Evolutionary conservation across 257 asterid genomes (phyloP).

Genomic region (Ilex asprella): DNA sequence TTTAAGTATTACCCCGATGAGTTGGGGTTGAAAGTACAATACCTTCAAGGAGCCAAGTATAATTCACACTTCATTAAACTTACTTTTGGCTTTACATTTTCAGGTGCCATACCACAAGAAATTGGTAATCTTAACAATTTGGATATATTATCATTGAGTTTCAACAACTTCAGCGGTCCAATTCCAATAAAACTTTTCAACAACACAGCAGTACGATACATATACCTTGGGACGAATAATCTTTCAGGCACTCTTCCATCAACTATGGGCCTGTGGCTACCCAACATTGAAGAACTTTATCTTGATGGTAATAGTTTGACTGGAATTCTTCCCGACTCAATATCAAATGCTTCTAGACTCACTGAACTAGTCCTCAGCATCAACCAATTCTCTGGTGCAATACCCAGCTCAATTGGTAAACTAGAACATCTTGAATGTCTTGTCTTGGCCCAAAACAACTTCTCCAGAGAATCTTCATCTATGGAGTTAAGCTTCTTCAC

Average conservation of each 20-base stretch:
- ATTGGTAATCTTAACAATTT: conserved; percentile 1
- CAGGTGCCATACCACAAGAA: conserved; percentile 12
- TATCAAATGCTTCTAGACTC: conserved; percentile 19
- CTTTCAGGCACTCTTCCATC: conserved; percentile 23
- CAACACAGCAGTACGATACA: conserved; percentile 3
- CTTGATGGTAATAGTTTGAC: no score
- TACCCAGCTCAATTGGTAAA: conserved; percentile 33
- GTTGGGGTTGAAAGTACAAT: no score
- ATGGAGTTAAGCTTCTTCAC: conserved; percentile 3
- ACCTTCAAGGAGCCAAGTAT: no score
- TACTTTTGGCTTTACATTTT: no score
- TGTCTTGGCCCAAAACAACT: conserved; percentile 21
- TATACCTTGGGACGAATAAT: background rate
- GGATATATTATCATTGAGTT: conserved; percentile 1
- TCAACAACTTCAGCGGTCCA: conserved; percentile 1
- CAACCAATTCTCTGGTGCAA: conserved; percentile 24
- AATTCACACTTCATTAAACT: no score
- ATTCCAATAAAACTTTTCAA: conserved; percentile 11
- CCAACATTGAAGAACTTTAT: no score
- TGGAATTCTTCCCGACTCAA: conserved; percentile 27
- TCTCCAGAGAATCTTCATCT: conserved; percentile 13
- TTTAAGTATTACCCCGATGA: no score
- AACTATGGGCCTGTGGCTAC: conserved; percentile 17
- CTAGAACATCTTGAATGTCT: conserved; percentile 22
- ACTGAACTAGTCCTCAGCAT: background rate